phyloP scores from a whole-genome alignment of 2,329 filamentous ascomycete genomes.

The Sporothrix euskadiensis region DNA sequence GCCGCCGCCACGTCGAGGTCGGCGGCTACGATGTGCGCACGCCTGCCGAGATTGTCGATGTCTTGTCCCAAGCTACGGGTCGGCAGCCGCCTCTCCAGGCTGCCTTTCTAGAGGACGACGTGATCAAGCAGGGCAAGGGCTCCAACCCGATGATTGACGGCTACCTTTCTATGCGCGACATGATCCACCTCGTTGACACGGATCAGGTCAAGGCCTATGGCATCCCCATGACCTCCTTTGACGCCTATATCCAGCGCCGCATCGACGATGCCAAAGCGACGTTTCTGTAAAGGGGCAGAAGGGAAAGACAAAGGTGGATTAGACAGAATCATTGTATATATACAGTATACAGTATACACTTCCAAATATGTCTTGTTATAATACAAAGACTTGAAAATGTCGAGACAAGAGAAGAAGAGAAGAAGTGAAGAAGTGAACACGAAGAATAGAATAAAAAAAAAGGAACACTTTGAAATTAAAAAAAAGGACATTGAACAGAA shows the following conservation, averaged over 20 bases:
- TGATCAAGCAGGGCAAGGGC: background rate
- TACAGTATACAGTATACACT: no score
- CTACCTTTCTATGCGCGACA: conserved; percentile 19
- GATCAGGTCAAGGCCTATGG: conserved; percentile 1
- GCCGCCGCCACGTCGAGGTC: background rate
- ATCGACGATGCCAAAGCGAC: conserved; percentile 10
- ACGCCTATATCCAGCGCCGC: conserved; percentile 7
- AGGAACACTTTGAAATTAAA: no score
- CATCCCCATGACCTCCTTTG: conserved; percentile 2
- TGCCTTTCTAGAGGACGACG: background rate
- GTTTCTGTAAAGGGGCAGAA: background rate
- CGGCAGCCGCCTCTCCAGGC: background rate
- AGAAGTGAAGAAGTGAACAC: no score
- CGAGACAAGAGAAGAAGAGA: no score
- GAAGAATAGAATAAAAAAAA: no score
- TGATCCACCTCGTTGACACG: background rate
- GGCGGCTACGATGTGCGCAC: conserved; percentile 18
- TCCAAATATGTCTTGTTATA: no score
- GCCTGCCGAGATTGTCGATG: background rate
- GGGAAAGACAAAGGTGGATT: conserved; percentile 36
- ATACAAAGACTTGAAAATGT: no score
- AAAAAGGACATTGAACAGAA: no score
- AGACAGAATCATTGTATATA: background rate
- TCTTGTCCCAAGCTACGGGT: background rate
- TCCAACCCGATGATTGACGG: conserved; percentile 16